Base-by-base conservation (phyloP, 2,329 filamentous ascomycete species). In the Ceratocystis alfenasii region DNA sequence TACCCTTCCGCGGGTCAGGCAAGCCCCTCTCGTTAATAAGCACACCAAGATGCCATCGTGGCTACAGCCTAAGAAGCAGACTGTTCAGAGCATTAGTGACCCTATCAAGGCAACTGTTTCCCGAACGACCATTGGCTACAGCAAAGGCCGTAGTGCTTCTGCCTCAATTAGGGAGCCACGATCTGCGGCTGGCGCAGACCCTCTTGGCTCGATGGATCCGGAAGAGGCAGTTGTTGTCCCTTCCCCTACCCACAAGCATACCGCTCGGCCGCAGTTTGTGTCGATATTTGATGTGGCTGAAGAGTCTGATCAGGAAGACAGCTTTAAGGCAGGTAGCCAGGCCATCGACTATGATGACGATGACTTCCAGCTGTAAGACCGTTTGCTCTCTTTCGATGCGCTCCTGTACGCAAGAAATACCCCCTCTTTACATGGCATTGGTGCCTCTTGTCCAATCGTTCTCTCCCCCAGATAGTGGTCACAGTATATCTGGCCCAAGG, bases 111-210 rank as follows among this genome's bases (percentile, higher is more conserved):
- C 53, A 7, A 83, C 83, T 5, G 85, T 85, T 5, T 95, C 91
- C 1, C 84, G 86, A 69, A 92, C 85, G 65, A 96, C 91, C 0
- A 81, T 96, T 53, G 92, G 92, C 17, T 96, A 95, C 73, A 89
- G 83, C 66, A 90, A 88, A 74, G 91, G 92, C 44, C 83, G 89
- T 44, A 78, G 78, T 3, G 78, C 80, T 3, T 80, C 78, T 1
- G 55, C 48, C 64, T 33, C 66, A 41, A 22, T 65, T 28, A 64
- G 1, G 8, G 36, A 65, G 20, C 46, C 33, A 3, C 48, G 50
- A n/a, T 17, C 61, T 15, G 15, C 41, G 15, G 25, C 63, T 33
- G 22, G 41, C 5, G 20, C 36, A 12, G 30, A 22, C 22, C 17
- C 62, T 4, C 10, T 30, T 1, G 63, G 61, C 15, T 36, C 10